These are phyloP conservation scores for Camellia oleifera DNA, from an alignment of 179 eudicot genomes.

Conservation along the genomic window DNA sequence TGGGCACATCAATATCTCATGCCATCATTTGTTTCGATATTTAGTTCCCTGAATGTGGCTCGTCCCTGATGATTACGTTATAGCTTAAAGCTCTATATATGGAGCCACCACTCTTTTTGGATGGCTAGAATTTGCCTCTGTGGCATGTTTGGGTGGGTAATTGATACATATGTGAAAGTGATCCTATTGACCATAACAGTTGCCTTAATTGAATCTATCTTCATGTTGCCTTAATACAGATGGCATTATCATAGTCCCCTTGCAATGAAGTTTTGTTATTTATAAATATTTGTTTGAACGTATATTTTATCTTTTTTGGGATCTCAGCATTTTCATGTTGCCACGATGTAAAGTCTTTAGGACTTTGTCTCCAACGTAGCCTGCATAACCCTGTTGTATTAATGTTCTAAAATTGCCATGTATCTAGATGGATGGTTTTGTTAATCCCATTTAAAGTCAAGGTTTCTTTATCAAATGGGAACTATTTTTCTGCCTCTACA, in stretches of 20 bases:
- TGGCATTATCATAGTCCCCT: too few relatives aligned
- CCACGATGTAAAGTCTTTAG: neutral
- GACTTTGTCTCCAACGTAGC: neutral
- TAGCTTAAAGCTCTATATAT: neutral
- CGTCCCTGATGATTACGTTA: neutral
- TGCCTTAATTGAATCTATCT: neutral
- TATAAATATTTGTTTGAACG: neutral
- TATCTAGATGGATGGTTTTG: neutral
- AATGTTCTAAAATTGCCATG: neutral
- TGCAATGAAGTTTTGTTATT: too few relatives aligned
- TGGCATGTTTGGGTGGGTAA: neutral
- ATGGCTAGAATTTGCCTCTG: neutral
- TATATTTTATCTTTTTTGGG: neutral
- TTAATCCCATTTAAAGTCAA: neutral
- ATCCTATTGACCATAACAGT: neutral
- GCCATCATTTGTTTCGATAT: neutral
- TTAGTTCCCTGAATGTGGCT: neutral
- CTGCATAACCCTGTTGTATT: neutral
- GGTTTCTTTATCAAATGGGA: neutral
- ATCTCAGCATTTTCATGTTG: neutral
- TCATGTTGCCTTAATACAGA: neutral
- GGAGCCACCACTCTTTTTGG: neutral
- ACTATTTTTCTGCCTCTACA: neutral
- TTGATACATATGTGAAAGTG: neutral
- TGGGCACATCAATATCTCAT: neutral